Percentiles rank a stretch among this genome's conserved stretches.
phyloP scores from a whole-genome alignment of 2,329 filamentous ascomycete genomes.

The Trichoderma afroharzianum region DNA sequence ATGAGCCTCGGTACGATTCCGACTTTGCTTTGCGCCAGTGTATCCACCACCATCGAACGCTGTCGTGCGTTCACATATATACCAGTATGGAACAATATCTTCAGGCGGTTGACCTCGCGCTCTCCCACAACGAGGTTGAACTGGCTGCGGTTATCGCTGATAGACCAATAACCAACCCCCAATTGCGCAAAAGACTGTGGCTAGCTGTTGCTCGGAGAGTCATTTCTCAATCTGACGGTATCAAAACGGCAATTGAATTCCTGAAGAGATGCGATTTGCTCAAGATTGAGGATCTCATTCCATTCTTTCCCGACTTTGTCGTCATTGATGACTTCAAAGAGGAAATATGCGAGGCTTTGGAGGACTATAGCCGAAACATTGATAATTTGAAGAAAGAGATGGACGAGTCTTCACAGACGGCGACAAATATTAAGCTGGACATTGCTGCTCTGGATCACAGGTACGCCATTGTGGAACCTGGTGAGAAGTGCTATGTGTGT shows the following conservation, averaged over 20 bases:
- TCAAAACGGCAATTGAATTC: constrained; percentile 92
- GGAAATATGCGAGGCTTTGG: constrained; percentile 89
- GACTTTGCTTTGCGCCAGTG: constrained; percentile 95
- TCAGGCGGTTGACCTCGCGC: constrained; percentile 86
- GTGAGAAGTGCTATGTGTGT: constrained; percentile 90
- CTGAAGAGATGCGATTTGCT: constrained; percentile 86
- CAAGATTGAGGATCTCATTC: constrained; percentile 93
- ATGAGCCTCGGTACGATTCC: constrained; percentile 83
- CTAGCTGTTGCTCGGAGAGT: constrained; percentile 92
- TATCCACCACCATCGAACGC: constrained; percentile 88
- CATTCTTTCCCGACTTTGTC: constrained; percentile 97
- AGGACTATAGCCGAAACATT: constrained; percentile 90
- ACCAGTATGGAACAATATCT: constrained; percentile 93
- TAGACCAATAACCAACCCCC: constrained; percentile 71
- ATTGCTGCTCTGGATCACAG: constrained; percentile 81
- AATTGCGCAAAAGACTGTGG: constrained; percentile 90
- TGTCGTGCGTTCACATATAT: constrained; percentile 96
- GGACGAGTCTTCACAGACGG: constrained; percentile 88
- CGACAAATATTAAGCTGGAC: constrained; percentile 84
- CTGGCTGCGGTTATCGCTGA: constrained; percentile 88
- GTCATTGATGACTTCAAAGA: constrained; percentile 99
- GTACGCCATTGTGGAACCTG: constrained; percentile 94
- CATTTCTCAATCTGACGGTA: constrained; percentile 79
- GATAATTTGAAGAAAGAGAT: constrained; percentile 87
- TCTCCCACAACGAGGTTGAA: constrained; percentile 86